These are phyloP conservation scores for Exophiala sp. DNA, from an alignment of 2,329 filamentous ascomycete genomes.

Conservation along the genomic window DNA sequence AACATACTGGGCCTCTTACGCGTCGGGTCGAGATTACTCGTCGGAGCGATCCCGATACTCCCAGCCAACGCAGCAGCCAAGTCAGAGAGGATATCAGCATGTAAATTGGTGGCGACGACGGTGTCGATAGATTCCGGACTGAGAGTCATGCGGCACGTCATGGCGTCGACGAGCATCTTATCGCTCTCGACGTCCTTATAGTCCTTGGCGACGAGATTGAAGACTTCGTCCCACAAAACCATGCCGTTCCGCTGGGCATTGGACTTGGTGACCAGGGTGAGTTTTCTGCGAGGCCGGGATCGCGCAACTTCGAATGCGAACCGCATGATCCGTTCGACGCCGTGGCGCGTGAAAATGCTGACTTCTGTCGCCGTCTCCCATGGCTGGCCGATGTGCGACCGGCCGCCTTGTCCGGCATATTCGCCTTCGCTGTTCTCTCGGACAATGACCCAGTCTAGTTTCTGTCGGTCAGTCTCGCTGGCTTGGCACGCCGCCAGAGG, in stretches of 20 bases:
- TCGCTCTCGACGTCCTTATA: slow-evolving; percentile 57
- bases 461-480: slow-evolving; percentile 40
- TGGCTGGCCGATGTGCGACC: slow-evolving; percentile 52
- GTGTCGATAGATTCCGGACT: slow-evolving; percentile 56
- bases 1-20: slow-evolving; percentile 57
- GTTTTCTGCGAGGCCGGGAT: slow-evolving; percentile 50
- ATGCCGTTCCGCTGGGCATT: slow-evolving; percentile 62
- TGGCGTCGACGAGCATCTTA: slow-evolving; percentile 62
- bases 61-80: slow-evolving; percentile 64
- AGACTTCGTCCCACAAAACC: slow-evolving; percentile 63
- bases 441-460: slow-evolving; percentile 62
- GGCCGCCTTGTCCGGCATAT: slow-evolving; percentile 59
- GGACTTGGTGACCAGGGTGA: slow-evolving; percentile 60
- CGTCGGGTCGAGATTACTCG: slow-evolving; percentile 61
- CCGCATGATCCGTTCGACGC: slow-evolving; percentile 54
- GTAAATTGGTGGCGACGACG: slow-evolving; percentile 55
- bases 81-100: slow-evolving; percentile 64
- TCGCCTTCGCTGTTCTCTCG: slow-evolving; percentile 63
- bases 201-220: slow-evolving; percentile 48
- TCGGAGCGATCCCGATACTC: slow-evolving; percentile 66
- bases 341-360: slow-evolving; percentile 57
- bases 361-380: slow-evolving; percentile 60
- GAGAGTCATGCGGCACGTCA: slow-evolving; percentile 60
- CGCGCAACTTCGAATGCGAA: slow-evolving; percentile 59
- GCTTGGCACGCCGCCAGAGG: slow-evolving; percentile 35